Conservation (phyloP, 768 basidiomycete genomes). For the Zangia roseola region DNA sequence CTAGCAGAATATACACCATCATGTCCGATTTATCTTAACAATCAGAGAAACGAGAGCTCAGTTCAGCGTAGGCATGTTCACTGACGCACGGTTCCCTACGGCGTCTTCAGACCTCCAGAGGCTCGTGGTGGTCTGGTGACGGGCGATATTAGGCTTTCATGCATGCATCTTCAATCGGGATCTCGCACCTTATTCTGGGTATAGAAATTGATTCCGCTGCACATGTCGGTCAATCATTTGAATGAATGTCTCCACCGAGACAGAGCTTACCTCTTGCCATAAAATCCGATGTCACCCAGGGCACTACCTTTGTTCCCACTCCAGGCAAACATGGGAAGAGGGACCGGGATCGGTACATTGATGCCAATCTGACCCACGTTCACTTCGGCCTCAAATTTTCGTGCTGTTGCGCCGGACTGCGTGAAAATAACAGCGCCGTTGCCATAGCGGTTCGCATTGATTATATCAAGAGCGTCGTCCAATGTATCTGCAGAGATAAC, state of each 20-base stretch:
- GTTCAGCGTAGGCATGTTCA: conserved; percentile 81
- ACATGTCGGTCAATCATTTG: conserved; percentile 1
- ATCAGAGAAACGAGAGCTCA: conserved; percentile 8
- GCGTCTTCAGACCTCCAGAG: conserved; percentile 92
- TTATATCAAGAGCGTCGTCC: conserved; percentile 85
- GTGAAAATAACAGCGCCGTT: conserved; percentile 97
- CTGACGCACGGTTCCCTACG: conserved; percentile 72
- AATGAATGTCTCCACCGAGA: neutral
- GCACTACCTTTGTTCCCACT: conserved; percentile 90
- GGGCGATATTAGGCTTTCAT: conserved; percentile 3
- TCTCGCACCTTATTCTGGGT: conserved; percentile 82
- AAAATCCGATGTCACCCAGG: conserved; percentile 87
- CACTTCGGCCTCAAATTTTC: conserved; percentile 85
- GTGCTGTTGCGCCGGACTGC: conserved; percentile 91
- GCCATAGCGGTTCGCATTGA: conserved; percentile 89
- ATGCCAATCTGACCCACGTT: conserved; percentile 93
- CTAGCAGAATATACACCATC: conserved; percentile 8
- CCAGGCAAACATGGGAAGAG: conserved; percentile 94
- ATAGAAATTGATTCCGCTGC: conserved; percentile 89
- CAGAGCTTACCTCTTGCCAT: conserved; percentile 69
- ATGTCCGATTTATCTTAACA: neutral
- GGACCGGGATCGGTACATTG: conserved; percentile 92
- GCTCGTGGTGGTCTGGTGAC: conserved; percentile 77
- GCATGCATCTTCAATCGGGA: neutral
- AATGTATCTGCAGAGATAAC: conserved; percentile 77